Percentiles rank a stretch among this genome's conserved stretches.
phyloP scores from a whole-genome alignment of 1,139 yeast species.

The Geotrichum australiense region DNA sequence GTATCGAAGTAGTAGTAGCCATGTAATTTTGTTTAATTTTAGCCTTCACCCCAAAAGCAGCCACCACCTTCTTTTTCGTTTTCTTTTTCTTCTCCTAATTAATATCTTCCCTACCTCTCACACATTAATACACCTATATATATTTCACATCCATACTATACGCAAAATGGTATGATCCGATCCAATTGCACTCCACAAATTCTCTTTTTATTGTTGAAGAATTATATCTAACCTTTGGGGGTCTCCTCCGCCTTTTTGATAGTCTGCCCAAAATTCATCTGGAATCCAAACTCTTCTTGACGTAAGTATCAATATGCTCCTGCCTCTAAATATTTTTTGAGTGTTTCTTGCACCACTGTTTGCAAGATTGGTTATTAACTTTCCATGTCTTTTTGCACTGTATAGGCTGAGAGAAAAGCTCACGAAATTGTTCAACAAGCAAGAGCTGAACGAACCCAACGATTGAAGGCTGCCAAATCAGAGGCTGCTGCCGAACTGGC shows the following conservation, averaged over 20 bases:
- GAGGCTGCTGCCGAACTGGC: slow-evolving; percentile 90
- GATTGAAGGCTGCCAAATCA: slow-evolving; percentile 87
- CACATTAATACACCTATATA: neutral
- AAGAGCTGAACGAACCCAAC: slow-evolving; percentile 75
- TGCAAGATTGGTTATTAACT: neutral
- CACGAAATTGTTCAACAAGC: slow-evolving; percentile 92
- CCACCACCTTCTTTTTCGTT: neutral
- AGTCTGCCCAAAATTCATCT: slow-evolving; percentile 40
- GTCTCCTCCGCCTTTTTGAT: slow-evolving; percentile 1
- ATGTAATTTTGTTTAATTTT: too few species aligned
- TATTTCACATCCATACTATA: too few species aligned
- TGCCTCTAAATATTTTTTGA: neutral
- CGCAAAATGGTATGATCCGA: neutral
- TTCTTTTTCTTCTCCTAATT: too few species aligned
- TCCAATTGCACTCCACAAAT: neutral
- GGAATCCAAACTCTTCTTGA: slow-evolving; percentile 42
- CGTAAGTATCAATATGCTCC: slow-evolving; percentile 23
- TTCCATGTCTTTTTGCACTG: too few species aligned
- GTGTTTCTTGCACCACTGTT: neutral
- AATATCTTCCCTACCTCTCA: neutral
- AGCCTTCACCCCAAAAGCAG: too few species aligned
- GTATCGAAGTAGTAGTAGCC: too few species aligned
- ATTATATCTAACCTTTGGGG: too few species aligned
- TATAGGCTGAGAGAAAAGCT: slow-evolving; percentile 95
- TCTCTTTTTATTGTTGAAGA: neutral